phyloP scores from a whole-genome alignment of 1,139 yeast genomes.

The Debaryomycetaceae sp. region DNA sequence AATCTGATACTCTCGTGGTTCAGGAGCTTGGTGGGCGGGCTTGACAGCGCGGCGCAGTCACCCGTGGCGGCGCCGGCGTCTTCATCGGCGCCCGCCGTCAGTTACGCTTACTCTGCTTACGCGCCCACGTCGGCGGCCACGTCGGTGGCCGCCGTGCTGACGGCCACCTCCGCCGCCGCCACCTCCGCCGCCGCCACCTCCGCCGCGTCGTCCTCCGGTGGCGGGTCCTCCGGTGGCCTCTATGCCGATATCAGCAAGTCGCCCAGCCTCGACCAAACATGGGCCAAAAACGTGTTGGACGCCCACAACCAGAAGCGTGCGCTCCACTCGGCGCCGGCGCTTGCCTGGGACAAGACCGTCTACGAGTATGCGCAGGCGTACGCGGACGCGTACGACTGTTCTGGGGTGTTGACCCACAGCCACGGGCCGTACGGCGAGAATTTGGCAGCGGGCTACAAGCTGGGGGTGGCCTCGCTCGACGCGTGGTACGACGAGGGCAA shows the following conservation, averaged over 20 bases:
- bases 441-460: conserved; percentile 67
- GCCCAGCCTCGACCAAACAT: conserved; percentile 23
- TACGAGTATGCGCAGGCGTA: conserved; percentile 64
- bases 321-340: conserved; percentile 52
- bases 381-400: conserved; percentile 66
- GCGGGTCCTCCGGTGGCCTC: conserved; percentile 6
- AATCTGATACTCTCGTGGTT: conserved; percentile 3
- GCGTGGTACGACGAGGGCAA: conserved; percentile 82
- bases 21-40: conserved; percentile 1
- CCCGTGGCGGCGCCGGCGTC: conserved; percentile 6
- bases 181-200: conserved; percentile 11
- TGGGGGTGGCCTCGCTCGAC: conserved; percentile 53
- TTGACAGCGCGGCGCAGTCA: conserved; percentile 6
- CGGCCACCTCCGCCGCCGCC: conserved; percentile 8
- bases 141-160: conserved; percentile 7
- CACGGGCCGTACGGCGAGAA: conserved; percentile 84
- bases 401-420: conserved; percentile 64
- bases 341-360: conserved; percentile 61
- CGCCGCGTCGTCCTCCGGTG: conserved; percentile 1
- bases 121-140: conserved; percentile 9
- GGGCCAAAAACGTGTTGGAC: conserved; percentile 40
- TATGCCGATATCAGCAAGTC: conserved; percentile 5
- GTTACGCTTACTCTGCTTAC: conserved; percentile 3
- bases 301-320: conserved; percentile 71
- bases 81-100: conserved; percentile 6